Evolutionary conservation across 768 basidiomycete species (phyloP).

Genomic region (Podaxis pistillaris): DNA sequence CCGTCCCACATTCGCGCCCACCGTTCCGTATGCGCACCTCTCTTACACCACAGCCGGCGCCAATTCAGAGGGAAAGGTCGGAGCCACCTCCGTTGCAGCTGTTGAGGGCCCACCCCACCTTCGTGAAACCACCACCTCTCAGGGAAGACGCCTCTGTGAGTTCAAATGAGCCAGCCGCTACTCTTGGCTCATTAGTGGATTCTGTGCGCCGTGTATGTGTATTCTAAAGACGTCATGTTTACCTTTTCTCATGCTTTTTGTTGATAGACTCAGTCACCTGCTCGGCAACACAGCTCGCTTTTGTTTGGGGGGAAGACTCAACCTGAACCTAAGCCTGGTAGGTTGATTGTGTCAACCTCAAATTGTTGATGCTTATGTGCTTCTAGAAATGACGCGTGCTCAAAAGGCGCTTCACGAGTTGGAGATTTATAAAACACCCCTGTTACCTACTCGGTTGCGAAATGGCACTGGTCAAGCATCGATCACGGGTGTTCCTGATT

Average conservation of each 20-base stretch:
- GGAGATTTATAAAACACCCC: conserved; percentile 77
- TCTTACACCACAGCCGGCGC: conserved; percentile 63
- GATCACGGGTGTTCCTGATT: conserved; percentile 48
- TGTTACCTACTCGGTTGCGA: conserved; percentile 61
- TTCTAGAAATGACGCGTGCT: conserved; percentile 43
- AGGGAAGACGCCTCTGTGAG: conserved; percentile 19
- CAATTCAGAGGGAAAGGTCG: conserved; percentile 38
- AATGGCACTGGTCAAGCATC: conserved; percentile 33
- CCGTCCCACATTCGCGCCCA: conserved; percentile 50
- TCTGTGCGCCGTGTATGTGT: conserved; percentile 53
- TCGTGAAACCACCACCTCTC: conserved; percentile 58
- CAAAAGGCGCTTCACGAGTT: conserved; percentile 70
- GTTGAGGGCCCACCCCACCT: conserved; percentile 65
- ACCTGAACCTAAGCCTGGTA: conserved; percentile 25
- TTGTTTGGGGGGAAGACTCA: conserved; percentile 40
- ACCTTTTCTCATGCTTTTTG: conserved; percentile 10
- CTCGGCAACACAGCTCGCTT: conserved; percentile 52
- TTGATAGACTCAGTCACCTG: conserved; percentile 45
- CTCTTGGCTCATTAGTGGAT: conserved; percentile 59
- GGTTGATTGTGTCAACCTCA: conserved; percentile 13
- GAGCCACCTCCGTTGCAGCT: conserved; percentile 68
- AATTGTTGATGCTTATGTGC: not conserved
- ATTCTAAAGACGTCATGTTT: conserved; percentile 3
- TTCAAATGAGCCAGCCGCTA: conserved; percentile 33
- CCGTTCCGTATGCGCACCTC: conserved; percentile 66